A percentile compares a stretch with the other conserved stretches of the same genome.
Evolutionary conservation across 495 filamentous ascomycete genomes (phyloP).

Genomic region (Neurospora sublineolata): DNA sequence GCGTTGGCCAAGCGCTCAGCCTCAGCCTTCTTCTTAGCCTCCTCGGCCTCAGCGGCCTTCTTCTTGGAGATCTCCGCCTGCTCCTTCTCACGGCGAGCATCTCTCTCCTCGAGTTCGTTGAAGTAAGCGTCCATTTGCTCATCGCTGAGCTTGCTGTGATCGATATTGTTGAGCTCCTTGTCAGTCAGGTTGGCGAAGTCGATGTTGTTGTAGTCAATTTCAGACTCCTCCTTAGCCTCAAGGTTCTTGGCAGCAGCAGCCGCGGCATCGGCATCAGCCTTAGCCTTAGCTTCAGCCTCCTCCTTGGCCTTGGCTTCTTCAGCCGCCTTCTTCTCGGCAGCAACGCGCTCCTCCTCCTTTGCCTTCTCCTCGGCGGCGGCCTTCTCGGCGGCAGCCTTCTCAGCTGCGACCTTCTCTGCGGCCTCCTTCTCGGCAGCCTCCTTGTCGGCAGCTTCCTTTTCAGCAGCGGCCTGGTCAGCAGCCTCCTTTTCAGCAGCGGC

Average conservation of each 20-base stretch:
- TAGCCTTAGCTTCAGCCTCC: slow-evolving; percentile 49
- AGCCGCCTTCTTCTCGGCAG: slow-evolving; percentile 45
- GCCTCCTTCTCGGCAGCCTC: slow-evolving; percentile 31
- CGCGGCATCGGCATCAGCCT: slow-evolving; percentile 54
- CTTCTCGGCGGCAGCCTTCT: slow-evolving; percentile 34
- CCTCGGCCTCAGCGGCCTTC: slow-evolving; percentile 39
- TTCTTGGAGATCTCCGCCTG: slow-evolving; percentile 51
- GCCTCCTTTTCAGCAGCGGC: slow-evolving; percentile 30
- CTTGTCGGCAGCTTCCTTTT: slow-evolving; percentile 39
- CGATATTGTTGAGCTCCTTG: slow-evolving; percentile 2
- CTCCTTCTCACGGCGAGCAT: slow-evolving; percentile 39
- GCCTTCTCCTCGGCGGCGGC: slow-evolving; percentile 28
- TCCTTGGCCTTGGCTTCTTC: slow-evolving; percentile 50
- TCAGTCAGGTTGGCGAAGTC: slow-evolving; percentile 28
- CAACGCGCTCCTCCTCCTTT: slow-evolving; percentile 29
- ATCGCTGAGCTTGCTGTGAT: slow-evolving; percentile 2
- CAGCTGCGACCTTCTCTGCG: slow-evolving; percentile 28
- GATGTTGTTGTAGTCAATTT: slow-evolving; percentile 31
- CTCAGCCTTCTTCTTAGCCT: slow-evolving; percentile 47
- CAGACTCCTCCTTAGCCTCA: slow-evolving; percentile 28
- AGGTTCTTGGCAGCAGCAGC: slow-evolving; percentile 44
- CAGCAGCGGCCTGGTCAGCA: slow-evolving; percentile 34
- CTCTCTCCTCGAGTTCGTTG: slow-evolving; percentile 42
- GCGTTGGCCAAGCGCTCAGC: slow-evolving; percentile 27
- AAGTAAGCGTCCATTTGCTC: slow-evolving; percentile 36